Evolutionary conservation across 2,329 filamentous ascomycete species (phyloP), one percentile per base, ranked within the genome.

Genomic region (Arthrobotrys entomopaga): DNA sequence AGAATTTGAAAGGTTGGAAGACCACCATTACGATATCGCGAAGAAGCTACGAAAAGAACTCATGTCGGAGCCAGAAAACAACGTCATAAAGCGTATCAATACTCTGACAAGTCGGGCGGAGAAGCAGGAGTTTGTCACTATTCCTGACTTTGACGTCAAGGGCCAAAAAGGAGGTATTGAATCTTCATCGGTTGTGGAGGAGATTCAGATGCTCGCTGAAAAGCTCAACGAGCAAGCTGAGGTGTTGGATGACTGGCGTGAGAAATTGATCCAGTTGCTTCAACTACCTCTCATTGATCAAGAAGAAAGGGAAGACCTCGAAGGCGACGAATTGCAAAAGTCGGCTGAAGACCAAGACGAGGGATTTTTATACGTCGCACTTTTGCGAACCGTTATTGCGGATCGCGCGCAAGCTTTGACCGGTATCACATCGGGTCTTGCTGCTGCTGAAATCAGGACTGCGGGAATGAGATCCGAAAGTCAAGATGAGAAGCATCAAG

Each of bases 291-390:
- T 98, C 1, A 88, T 98, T 16, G 95, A 98, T 77, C 89, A 95
- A 79, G 92, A 96, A 46, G 88, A 88, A 15, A 84, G 83, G n/a
- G 82, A 86, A 8, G 92, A 96, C 69, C 86, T 88, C 1, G 94
- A 92, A 10, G 95, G 95, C 22, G 90, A 97, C 71, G 95, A 98
- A 80, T 95, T 97, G 76, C 91, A 92, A 77, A 87, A 91, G 34
- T 96, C 94, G 0, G 92, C 93, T 0, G 91, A 91, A 80, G 86
- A 90, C 52, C 94, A 98, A 81, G 94, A 97, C 75, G 89, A 96
- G 79, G 87, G 97, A 48, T 91, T 94, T 81, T 91, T 91, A 5
- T 96, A 96, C 79, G 90, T 96, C 69, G 89, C 93, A 79, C 89
- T 87, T 7, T 84, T 97, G 26, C 87, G 92, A 71, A 88, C 90